Evolutionary conservation across 202 grass and related monocot genomes (phyloP), one percentile per base, ranked within the genome.

Genomic region (Setaria italica): DNA sequence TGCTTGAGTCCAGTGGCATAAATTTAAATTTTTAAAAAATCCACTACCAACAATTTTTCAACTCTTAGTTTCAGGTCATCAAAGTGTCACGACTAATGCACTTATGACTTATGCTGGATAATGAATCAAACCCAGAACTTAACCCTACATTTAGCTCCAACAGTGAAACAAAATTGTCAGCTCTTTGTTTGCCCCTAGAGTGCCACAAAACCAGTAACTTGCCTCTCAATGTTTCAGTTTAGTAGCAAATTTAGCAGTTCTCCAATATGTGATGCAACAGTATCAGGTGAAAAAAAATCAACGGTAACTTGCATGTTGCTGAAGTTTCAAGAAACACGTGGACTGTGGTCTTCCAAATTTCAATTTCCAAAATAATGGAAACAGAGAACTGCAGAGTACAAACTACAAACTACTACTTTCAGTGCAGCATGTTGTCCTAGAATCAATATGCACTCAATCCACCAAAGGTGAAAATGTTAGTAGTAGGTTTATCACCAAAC

Each of bases 121-220:
- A 84, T 49, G 8, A 84, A 66, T 16, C 6, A 65, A 84, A 79
- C 72, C 14, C 9, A 85, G 17, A 67, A 70, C 14, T 21, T 12
- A 19, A 73, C 35, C 25, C 5, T 60, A 70, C 35, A 58, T 68
- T 70, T 57, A 45, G 65, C 79, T 69, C 19, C 48, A 69, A 80
- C 2, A 11, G 17, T 17, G 6, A 32, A 74, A 80, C 3, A 11
- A 47, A 74, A 9, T 39, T 88, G 15, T 50, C 30, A 51, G n/a
- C 17, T 29, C 51, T 35, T 29, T 67, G 25, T 58, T 79, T 79
- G 39, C 35, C 49, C 41, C 37, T 79, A 65, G 20, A 85, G 16
- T 68, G 42, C 10, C 81, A 74, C 6, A 67, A 70, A 72, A 77
- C 55, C 56, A 63, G 25, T 30, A 65, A 8, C 34, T 53, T 70